These are phyloP conservation scores for Monosporozyma yasuniensis DNA, from an alignment of 805 yeast species.

Conservation along the genomic window DNA sequence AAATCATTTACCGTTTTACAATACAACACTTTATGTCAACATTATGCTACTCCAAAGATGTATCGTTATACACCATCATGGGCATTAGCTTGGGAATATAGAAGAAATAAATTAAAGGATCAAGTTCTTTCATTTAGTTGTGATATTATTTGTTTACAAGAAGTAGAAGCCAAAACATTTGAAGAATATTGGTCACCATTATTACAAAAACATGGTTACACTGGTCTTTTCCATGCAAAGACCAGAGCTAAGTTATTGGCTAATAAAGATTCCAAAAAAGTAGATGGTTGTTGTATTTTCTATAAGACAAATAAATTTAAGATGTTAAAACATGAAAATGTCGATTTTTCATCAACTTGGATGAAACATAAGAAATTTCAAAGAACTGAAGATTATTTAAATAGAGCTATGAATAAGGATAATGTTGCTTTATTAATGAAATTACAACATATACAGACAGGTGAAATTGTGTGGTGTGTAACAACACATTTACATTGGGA, in stretches of 20 bases:
- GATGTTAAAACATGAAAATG: slow-evolving; percentile 56
- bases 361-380: slow-evolving; percentile 78
- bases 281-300: slow-evolving; percentile 97
- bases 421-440: slow-evolving; percentile 75
- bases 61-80: slow-evolving; percentile 94
- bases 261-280: slow-evolving; percentile 72
- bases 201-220: slow-evolving; percentile 66
- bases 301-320: slow-evolving; percentile 62
- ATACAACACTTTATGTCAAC: slow-evolving; percentile 90
- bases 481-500: slow-evolving; percentile 98
- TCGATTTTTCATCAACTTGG: slow-evolving; percentile 78
- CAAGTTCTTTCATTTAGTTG: slow-evolving; percentile 59
- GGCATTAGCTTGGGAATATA: slow-evolving; percentile 92
- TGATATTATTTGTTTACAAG: slow-evolving; percentile 88
- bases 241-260: slow-evolving; percentile 88
- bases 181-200: slow-evolving; percentile 81
- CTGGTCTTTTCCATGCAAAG: slow-evolving; percentile 75
- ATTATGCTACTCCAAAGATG: slow-evolving; percentile 85
- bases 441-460: slow-evolving; percentile 64
- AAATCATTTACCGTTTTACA: slow-evolving; percentile 66
- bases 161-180: slow-evolving; percentile 79
- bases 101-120: slow-evolving; percentile 65
- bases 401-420: slow-evolving; percentile 93
- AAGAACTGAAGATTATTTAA: slow-evolving; percentile 88
- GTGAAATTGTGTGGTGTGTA: slow-evolving; percentile 63